phyloP scores from a whole-genome alignment of 129 eudicot genomes.

The Flaveria sonorensis region DNA sequence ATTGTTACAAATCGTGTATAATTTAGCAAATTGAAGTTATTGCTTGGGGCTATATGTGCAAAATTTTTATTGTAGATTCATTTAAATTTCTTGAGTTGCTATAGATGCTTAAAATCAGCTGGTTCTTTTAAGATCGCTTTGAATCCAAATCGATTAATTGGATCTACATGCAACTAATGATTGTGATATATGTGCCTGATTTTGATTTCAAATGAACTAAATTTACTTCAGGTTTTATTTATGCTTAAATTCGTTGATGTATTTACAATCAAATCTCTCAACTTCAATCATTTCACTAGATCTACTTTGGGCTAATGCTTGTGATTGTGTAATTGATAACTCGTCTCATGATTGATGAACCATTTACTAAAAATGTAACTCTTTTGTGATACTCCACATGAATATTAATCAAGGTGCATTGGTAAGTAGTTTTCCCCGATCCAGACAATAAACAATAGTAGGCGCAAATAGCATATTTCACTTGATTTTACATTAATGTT shows the following conservation, averaged over 20 bases:
- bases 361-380: neutral
- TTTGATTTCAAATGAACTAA: neutral
- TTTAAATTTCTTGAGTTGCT: constrained; percentile 11
- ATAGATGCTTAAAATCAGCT: neutral
- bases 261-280: neutral
- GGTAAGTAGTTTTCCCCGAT: neutral
- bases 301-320: neutral
- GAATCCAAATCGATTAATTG: neutral
- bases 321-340: neutral
- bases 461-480: neutral
- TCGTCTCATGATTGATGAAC: neutral
- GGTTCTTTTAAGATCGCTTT: neutral
- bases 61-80: neutral
- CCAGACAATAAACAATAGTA: too few species aligned
- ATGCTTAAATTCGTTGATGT: neutral
- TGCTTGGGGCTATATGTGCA: constrained; percentile 1
- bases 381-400: neutral
- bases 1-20: neutral
- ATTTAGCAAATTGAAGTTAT: constrained; percentile 5
- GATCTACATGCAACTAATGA: neutral
- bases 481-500: neutral
- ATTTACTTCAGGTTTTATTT: neutral
- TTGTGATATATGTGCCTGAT: neutral
- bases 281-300: neutral
- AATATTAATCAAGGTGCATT: neutral